These are phyloP conservation scores for Coleophoma crateriformis DNA, from an alignment of 2,329 filamentous ascomycete species.

Conservation along the genomic window DNA sequence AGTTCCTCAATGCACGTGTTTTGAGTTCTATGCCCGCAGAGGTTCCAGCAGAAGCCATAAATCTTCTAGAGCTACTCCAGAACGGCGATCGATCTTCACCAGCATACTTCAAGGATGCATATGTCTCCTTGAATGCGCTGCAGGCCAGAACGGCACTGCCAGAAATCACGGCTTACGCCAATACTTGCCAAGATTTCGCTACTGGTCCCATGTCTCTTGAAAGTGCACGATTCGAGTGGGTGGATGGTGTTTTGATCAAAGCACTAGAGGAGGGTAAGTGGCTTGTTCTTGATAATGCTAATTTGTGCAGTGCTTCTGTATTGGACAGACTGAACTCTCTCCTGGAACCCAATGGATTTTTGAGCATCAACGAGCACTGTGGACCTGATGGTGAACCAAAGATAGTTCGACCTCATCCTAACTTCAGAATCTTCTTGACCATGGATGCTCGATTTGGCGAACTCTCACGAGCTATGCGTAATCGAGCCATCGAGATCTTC, in stretches of 20 bases:
- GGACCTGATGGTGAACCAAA: slow-evolving; percentile 75
- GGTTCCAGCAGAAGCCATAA: slow-evolving; percentile 41
- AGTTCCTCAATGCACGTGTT: slow-evolving; percentile 45
- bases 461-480: slow-evolving; percentile 92
- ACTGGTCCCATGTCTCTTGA: slow-evolving; percentile 51
- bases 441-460: slow-evolving; percentile 91
- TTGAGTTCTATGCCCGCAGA: slow-evolving; percentile 41
- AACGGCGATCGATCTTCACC: slow-evolving; percentile 6
- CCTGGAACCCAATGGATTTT: slow-evolving; percentile 79
- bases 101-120: slow-evolving; percentile 19
- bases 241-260: slow-evolving; percentile 86
- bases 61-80: slow-evolving; percentile 46
- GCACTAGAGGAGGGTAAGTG: slow-evolving; percentile 83
- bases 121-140: slow-evolving; percentile 25
- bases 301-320: slow-evolving; percentile 91
- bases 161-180: slow-evolving; percentile 18
- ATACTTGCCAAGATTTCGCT: slow-evolving; percentile 33
- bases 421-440: slow-evolving; percentile 90
- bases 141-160: slow-evolving; percentile 34
- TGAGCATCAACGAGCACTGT: slow-evolving; percentile 92
- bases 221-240: slow-evolving; percentile 88
- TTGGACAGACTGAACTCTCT: slow-evolving; percentile 91
- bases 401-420: slow-evolving; percentile 72
- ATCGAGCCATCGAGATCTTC: slow-evolving; percentile 86
- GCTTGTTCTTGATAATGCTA: slow-evolving; percentile 95